Evolutionary conservation across 129 eudicot species (phyloP), one percentile per base, ranked within the genome.

Genomic region (Dittrichia graveolens): DNA sequence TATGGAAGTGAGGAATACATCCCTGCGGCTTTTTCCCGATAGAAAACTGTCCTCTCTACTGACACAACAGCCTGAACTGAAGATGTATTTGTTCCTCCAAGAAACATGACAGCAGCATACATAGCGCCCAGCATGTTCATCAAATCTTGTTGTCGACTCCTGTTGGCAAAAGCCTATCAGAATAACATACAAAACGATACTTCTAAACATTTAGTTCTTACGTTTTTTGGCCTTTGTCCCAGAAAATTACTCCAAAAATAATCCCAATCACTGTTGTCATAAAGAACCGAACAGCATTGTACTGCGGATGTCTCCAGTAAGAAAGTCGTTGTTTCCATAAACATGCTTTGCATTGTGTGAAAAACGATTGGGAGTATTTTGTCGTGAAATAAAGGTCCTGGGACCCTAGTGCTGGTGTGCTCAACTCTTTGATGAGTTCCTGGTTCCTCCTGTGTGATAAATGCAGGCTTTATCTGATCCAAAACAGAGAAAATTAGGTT

Each of bases 1-100:
- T 84, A 88, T 2, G 90, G 90, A 49, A 85, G 16, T 14, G 87
- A 69, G 3, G 94, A 85, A 72, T 85, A 85, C 90, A 88, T 84
- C 48, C 94, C 84, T 8, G 90, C 94, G 39, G 87, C 86, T 78
- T 78, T 82, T 63, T 88, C 90, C 2, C 86, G 84, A 38, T 88
- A 88, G 42, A 80, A 85, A 58, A 88, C 86, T 1, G 84, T 74
- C 59, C 88, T 66, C 52, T 88, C 90, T 8, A 82, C 43, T 0
- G 80, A 60, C 43, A 88, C 88, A 47, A 84, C 87, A 57, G 85
- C 38, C 55, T 79, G 87, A 8, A 88, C 90, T 0, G 88, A 58
- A 15, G 78, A 59, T 19, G 87, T 75, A 61, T 85, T 88, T 37
- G 90, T 82, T 60, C 82, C 85, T 48, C 94, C 94, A 49, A 88